Evolutionary conservation across 1,139 yeast genomes (phyloP).

Genomic region (Geotrichum citri-aurantii): DNA sequence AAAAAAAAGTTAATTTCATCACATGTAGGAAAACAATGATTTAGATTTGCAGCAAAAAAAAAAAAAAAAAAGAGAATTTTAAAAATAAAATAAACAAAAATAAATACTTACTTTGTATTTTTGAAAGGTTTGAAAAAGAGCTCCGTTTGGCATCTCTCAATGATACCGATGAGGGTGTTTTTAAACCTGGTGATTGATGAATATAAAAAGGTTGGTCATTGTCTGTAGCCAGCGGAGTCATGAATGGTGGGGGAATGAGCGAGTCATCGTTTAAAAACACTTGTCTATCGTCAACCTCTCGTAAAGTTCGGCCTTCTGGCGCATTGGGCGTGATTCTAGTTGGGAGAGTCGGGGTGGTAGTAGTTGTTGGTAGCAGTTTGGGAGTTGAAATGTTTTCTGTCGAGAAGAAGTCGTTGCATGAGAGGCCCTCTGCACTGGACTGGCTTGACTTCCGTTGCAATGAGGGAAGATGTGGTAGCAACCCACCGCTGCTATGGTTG

Average conservation of each 20-base stretch:
- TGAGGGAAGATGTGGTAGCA: neutral
- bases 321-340: neutral
- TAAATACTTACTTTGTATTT: constrained; percentile 3
- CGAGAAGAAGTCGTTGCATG: constrained; percentile 13
- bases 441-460: neutral
- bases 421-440: neutral
- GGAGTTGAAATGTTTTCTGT: neutral
- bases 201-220: neutral
- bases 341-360: neutral
- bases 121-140: constrained; percentile 2
- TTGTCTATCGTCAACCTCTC: constrained; percentile 2
- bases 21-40: neutral
- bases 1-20: neutral
- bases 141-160: neutral
- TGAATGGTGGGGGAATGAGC: constrained; percentile 12
- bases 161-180: neutral
- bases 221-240: constrained; percentile 3
- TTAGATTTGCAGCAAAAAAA: neutral
- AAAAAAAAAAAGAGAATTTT: neutral
- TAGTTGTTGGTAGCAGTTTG: neutral
- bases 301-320: neutral
- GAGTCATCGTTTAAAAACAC: constrained; percentile 13
- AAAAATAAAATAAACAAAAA: neutral
- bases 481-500: neutral
- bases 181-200: neutral